Conservation (phyloP, 257 asterid genomes). For the Prunella vulgaris region DNA sequence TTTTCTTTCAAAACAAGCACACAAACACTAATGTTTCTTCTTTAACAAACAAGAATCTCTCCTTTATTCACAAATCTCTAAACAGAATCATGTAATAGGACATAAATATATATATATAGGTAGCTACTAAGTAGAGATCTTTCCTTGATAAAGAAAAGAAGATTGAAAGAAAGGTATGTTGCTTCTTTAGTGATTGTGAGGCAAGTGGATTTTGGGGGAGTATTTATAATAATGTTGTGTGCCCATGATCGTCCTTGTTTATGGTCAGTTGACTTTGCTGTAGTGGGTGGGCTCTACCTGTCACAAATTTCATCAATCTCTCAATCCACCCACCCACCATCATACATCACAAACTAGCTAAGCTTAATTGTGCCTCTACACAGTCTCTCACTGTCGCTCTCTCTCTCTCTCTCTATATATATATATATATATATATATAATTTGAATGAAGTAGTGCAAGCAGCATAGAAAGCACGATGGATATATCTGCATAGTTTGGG, state of each 20-base stretch:
- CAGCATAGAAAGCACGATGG: too few relatives aligned
- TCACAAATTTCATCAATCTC: constrained; percentile 25
- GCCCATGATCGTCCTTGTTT: neutral
- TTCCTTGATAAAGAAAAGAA: neutral
- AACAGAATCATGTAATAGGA: neutral
- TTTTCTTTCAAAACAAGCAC: neutral
- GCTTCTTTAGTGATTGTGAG: constrained; percentile 1
- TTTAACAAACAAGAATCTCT: constrained; percentile 14
- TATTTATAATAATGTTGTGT: constrained; percentile 26
- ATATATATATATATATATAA: too few relatives aligned
- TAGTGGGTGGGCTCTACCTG: constrained; percentile 32
- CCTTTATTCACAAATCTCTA: constrained; percentile 6
- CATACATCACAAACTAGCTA: neutral
- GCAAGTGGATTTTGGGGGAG: constrained; percentile 14
- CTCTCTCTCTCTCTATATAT: too few relatives aligned
- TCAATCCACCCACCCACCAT: constrained; percentile 25
- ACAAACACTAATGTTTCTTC: constrained; percentile 13
- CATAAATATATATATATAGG: neutral
- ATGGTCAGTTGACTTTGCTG: constrained; percentile 26
- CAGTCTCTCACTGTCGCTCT: neutral
- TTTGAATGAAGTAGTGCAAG: too few relatives aligned
- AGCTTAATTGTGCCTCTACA: neutral
- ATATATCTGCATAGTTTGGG: constrained; percentile 13
- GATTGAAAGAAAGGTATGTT: neutral
- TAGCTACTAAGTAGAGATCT: neutral